Evolutionary conservation across 768 basidiomycete species (phyloP).

Genomic region (Lactifluus echinatus): DNA sequence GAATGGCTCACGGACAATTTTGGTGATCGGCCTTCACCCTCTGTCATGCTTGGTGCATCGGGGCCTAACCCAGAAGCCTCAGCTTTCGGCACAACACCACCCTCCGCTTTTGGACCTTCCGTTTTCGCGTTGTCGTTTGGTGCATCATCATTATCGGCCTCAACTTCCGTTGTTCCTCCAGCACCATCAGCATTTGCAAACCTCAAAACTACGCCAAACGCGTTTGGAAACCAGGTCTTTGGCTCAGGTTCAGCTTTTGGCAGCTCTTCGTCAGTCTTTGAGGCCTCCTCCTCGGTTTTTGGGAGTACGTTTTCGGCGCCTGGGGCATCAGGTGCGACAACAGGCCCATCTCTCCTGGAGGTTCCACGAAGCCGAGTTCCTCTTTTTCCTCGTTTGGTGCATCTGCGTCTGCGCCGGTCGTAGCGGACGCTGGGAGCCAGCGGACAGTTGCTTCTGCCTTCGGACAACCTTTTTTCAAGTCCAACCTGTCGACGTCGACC

Average conservation of each 20-base stretch:
- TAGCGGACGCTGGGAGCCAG: background rate
- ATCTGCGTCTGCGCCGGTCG: background rate
- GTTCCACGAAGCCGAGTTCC: background rate
- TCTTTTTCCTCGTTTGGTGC: slow-evolving; percentile 6
- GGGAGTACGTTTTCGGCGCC: background rate
- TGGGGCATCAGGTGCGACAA: background rate
- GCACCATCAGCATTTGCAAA: slow-evolving; percentile 28
- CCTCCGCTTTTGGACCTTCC: slow-evolving; percentile 13
- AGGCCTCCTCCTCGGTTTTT: slow-evolving; percentile 10
- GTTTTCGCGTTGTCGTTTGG: slow-evolving; percentile 16
- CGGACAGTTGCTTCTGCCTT: background rate
- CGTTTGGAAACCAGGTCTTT: slow-evolving; percentile 25
- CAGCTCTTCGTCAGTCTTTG: slow-evolving; percentile 19
- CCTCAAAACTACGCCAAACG: slow-evolving; percentile 28
- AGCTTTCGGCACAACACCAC: slow-evolving; percentile 15
- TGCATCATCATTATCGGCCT: slow-evolving; percentile 7
- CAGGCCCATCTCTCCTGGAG: background rate
- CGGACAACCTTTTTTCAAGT: background rate
- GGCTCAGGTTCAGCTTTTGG: slow-evolving; percentile 20
- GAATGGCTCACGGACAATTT: slow-evolving; percentile 30
- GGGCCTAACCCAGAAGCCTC: slow-evolving; percentile 18
- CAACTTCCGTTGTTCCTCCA: background rate
- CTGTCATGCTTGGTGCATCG: slow-evolving; percentile 12
- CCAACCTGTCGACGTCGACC: background rate
- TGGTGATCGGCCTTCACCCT: slow-evolving; percentile 24